phyloP scores from a whole-genome alignment of 768 basidiomycete genomes.

The Amanita brunnescens region DNA sequence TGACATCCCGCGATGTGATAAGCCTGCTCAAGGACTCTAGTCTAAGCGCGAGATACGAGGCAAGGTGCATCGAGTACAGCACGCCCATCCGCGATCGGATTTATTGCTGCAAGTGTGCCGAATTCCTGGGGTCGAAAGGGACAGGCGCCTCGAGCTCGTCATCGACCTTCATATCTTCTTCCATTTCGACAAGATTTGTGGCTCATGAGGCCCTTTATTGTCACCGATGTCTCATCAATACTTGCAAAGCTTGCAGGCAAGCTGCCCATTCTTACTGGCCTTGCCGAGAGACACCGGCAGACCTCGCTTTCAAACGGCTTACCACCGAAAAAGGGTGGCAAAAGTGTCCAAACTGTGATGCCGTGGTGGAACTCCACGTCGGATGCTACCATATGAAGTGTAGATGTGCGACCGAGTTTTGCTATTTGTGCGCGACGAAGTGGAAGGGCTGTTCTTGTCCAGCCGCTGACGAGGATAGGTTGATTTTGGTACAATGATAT shows the following conservation, averaged over 20 bases:
- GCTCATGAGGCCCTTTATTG: not conserved
- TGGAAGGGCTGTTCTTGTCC: constrained; percentile 59
- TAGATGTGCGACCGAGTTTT: constrained; percentile 48
- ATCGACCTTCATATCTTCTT: too few species aligned
- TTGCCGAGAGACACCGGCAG: constrained; percentile 24
- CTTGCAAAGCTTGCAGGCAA: constrained; percentile 33
- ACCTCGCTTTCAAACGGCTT: constrained; percentile 27
- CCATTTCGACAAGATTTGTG: too few species aligned
- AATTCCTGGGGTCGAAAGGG: not conserved
- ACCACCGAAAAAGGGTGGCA: constrained; percentile 45
- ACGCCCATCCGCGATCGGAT: constrained; percentile 3
- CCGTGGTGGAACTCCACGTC: constrained; percentile 44
- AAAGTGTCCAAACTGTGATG: constrained; percentile 51
- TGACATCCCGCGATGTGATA: not conserved
- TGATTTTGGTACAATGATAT: constrained; percentile 33
- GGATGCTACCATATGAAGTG: constrained; percentile 67
- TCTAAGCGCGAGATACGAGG: not conserved
- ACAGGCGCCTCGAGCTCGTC: not conserved
- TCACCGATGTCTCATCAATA: not conserved
- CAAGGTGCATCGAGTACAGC: not conserved
- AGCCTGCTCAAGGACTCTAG: constrained; percentile 7
- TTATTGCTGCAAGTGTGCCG: constrained; percentile 4
- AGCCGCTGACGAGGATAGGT: constrained; percentile 52
- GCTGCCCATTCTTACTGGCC: constrained; percentile 27
- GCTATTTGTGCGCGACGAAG: constrained; percentile 50